Percentiles rank a stretch among this genome's conserved stretches.
These are phyloP conservation scores for Carex sylvatica DNA, from an alignment of 202 grass and related monocot species.

Conservation along the genomic window DNA sequence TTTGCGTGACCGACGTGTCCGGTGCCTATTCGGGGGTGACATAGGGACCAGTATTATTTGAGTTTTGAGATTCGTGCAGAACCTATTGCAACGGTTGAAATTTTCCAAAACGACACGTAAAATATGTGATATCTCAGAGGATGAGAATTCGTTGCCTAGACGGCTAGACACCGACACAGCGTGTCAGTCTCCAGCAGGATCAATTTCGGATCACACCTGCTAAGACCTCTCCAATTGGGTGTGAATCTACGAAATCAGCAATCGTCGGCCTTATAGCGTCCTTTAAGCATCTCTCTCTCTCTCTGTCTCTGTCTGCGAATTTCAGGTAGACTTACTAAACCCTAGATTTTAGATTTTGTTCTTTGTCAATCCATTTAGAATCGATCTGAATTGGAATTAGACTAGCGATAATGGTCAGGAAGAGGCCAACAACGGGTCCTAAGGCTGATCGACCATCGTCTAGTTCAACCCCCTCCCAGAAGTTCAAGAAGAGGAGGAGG, in stretches of 20 bases:
- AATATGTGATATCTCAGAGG: too few species aligned
- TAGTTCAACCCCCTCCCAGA: not conserved
- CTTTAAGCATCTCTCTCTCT: not conserved
- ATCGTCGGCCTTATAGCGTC: not conserved
- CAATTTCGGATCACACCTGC: not conserved
- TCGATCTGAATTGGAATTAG: conserved; percentile 14
- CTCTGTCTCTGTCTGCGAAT: not conserved
- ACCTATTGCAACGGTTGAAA: too few species aligned
- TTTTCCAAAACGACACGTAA: too few species aligned
- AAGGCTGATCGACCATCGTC: too few species aligned
- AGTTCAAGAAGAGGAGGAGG: not conserved
- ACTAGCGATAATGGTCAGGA: conserved; percentile 5
- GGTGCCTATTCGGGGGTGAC: too few species aligned
- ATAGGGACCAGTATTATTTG: too few species aligned
- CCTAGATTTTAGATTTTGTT: not conserved
- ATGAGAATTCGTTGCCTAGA: too few species aligned
- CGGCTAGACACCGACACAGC: too few species aligned
- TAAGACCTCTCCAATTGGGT: too few species aligned
- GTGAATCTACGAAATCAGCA: not conserved
- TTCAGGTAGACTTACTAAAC: conserved; percentile 4
- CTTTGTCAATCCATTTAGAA: not conserved
- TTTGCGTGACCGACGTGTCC: too few species aligned
- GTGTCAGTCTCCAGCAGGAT: too few species aligned
- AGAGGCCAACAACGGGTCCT: not conserved
- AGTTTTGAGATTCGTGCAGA: too few species aligned